Conservation (phyloP, 2,329 filamentous ascomycete species). For the Fusarium sp. region DNA sequence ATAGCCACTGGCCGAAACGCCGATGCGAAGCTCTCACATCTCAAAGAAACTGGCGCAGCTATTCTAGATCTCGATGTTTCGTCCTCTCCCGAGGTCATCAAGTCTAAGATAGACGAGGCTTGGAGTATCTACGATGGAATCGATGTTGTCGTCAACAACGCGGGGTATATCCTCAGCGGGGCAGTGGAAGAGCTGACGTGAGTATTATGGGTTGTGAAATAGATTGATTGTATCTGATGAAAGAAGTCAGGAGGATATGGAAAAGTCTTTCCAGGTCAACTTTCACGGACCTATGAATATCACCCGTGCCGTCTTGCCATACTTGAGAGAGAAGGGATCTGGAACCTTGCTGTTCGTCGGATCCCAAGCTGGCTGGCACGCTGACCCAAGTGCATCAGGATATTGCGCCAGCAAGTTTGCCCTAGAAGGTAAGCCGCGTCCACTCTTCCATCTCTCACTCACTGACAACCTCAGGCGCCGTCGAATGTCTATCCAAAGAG, state of each 20-base stretch:
- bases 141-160: constrained; percentile 53
- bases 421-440: constrained; percentile 37
- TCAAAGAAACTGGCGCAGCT: constrained; percentile 37
- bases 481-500: constrained; percentile 42
- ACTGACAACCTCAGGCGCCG: constrained; percentile 17
- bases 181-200: constrained; percentile 41
- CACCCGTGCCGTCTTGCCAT: constrained; percentile 47
- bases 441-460: too few species aligned
- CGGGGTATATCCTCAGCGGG: constrained; percentile 45
- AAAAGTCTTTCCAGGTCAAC: constrained; percentile 46
- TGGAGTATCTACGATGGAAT: constrained; percentile 41
- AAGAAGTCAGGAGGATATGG: constrained; percentile 37
- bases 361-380: constrained; percentile 48
- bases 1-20: constrained; percentile 54
- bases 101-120: constrained; percentile 20
- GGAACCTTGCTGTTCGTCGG: constrained; percentile 49
- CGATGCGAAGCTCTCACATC: constrained; percentile 46
- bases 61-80: constrained; percentile 36
- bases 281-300: constrained; percentile 51
- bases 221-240: background rate
- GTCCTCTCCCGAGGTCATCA: background rate
- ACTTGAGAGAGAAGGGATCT: constrained; percentile 41
- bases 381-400: constrained; percentile 43
- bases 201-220: rapidly evolving
- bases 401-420: constrained; percentile 48